Conservation (phyloP, 768 basidiomycete species). For the Podaxis sp. region DNA sequence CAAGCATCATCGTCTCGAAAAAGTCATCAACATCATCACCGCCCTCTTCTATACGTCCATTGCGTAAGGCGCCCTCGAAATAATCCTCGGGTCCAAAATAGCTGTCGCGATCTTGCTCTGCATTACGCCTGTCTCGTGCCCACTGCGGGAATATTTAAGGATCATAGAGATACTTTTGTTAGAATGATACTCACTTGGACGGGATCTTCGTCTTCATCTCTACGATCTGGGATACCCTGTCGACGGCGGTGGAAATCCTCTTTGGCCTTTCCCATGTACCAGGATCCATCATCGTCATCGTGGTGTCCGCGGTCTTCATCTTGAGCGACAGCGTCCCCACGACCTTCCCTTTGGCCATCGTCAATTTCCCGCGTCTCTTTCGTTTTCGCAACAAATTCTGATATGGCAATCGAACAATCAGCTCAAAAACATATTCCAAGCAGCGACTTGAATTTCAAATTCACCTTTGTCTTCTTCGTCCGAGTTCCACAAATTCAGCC, state of each 20-base stretch:
- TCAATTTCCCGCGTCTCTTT: conserved; percentile 41
- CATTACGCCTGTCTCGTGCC: conserved; percentile 72
- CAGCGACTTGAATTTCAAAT: conserved; percentile 7
- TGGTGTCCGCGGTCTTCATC: conserved; percentile 34
- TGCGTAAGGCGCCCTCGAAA: conserved; percentile 66
- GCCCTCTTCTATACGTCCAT: conserved; percentile 60
- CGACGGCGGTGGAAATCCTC: conserved; percentile 71
- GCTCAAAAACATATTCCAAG: not conserved
- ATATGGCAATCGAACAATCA: not conserved
- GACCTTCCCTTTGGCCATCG: conserved; percentile 30
- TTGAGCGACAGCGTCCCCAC: conserved; percentile 24
- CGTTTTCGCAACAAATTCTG: conserved; percentile 22
- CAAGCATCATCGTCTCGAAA: conserved; percentile 75
- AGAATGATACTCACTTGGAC: conserved; percentile 52
- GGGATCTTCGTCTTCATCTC: conserved; percentile 65
- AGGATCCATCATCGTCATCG: conserved; percentile 65
- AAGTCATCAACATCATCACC: conserved; percentile 59
- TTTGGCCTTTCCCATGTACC: conserved; percentile 82
- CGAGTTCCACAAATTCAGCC: conserved; percentile 64
- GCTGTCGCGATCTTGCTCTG: conserved; percentile 69
- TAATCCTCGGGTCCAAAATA: conserved; percentile 85
- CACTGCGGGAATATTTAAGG: conserved; percentile 45
- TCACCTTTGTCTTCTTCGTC: conserved; percentile 50
- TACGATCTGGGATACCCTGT: conserved; percentile 32
- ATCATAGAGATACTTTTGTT: not conserved